phyloP scores from a whole-genome alignment of 345 rosid species.

The Odontarrhena argentea region DNA sequence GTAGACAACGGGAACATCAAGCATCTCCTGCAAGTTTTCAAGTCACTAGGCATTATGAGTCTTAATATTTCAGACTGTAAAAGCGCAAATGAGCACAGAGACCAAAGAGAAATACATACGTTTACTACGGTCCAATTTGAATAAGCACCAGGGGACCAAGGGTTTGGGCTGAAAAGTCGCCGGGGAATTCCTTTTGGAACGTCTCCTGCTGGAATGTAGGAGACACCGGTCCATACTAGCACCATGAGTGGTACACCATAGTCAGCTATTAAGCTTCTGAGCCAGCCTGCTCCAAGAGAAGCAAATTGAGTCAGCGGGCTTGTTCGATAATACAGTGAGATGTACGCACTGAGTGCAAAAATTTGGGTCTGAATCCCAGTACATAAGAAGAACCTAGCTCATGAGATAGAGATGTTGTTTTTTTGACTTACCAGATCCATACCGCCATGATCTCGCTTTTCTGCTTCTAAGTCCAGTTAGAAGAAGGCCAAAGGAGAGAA shows the following conservation, averaged over 20 bases:
- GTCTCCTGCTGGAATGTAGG: constrained; percentile 72
- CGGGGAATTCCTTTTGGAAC: constrained; percentile 93
- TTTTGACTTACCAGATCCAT: constrained; percentile 61
- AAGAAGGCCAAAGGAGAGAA: constrained; percentile 84
- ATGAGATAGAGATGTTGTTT: constrained; percentile 23
- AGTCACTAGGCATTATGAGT: constrained; percentile 3
- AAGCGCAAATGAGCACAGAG: neutral
- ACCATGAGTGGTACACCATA: constrained; percentile 97
- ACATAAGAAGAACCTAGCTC: neutral
- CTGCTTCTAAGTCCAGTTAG: constrained; percentile 73
- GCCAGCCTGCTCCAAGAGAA: constrained; percentile 58
- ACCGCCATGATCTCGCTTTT: constrained; percentile 87
- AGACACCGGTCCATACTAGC: constrained; percentile 83
- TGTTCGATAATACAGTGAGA: neutral
- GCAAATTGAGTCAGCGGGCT: constrained; percentile 24
- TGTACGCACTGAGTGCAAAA: neutral
- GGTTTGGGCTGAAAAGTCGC: constrained; percentile 91
- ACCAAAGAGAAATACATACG: constrained; percentile 39
- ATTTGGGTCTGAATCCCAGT: constrained; percentile 1
- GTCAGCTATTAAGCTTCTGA: constrained; percentile 86
- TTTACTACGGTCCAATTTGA: constrained; percentile 85
- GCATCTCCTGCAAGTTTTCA: constrained; percentile 64
- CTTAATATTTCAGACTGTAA: constrained; percentile 3
- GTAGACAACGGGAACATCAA: constrained; percentile 70
- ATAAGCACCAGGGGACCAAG: constrained; percentile 95